Evolutionary conservation across 176 grass and related monocot genomes (phyloP).

Genomic region (Dactylis glomerata): DNA sequence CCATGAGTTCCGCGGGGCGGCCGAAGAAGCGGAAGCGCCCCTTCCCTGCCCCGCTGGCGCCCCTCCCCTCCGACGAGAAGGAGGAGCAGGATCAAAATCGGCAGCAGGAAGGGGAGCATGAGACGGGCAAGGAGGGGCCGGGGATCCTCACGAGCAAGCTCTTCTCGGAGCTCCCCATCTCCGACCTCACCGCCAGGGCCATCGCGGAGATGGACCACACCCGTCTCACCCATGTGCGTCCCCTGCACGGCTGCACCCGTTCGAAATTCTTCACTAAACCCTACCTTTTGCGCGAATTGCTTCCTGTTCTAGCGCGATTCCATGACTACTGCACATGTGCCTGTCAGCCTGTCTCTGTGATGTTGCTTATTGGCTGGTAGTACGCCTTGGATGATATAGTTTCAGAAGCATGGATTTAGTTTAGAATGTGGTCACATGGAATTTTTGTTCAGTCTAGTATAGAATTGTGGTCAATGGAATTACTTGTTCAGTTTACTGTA

Average conservation of each 20-base stretch:
- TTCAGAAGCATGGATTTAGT: not conserved
- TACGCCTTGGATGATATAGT: no score
- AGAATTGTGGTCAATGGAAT: not conserved
- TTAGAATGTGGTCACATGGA: not conserved
- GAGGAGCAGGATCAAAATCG: not conserved
- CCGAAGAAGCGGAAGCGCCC: not conserved
- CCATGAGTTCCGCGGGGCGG: not conserved
- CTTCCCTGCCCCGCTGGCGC: not conserved
- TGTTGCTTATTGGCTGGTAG: not conserved
- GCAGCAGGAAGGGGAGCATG: no score
- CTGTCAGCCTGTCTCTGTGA: not conserved
- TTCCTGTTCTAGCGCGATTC: not conserved
- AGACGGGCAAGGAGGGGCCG: not conserved
- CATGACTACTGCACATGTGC: not conserved
- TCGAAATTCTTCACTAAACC: not conserved
- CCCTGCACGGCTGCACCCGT: not conserved
- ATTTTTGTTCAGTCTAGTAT: not conserved
- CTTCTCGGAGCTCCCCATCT: conserved; percentile 64
- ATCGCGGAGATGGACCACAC: conserved; percentile 66
- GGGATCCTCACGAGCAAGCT: conserved; percentile 41
- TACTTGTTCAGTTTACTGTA: not conserved
- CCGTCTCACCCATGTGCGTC: conserved; percentile 55
- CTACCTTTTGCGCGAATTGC: not conserved
- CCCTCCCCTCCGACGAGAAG: not conserved
- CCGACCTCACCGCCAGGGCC: conserved; percentile 51